phyloP scores from a whole-genome alignment of 2,329 filamentous ascomycete species.

The Sporothrix schenckii region DNA sequence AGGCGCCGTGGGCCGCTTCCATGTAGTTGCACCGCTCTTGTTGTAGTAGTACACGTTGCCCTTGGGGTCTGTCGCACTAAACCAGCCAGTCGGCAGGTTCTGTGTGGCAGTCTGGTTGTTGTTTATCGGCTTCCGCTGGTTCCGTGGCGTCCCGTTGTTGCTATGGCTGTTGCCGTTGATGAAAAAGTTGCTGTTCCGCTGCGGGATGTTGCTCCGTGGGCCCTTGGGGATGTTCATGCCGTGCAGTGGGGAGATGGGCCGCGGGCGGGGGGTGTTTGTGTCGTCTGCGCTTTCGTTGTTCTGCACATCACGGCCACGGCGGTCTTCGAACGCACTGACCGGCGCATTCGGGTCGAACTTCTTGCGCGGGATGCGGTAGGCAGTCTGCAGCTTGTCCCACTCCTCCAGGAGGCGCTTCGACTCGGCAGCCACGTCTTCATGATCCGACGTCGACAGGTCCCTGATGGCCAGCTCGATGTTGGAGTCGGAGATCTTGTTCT shows the following conservation, averaged over 20 bases:
- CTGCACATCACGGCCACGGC: constrained; percentile 61
- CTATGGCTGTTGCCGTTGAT: constrained; percentile 42
- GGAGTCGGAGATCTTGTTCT: constrained; percentile 96
- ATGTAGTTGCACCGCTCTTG: constrained; percentile 74
- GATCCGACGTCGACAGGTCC: constrained; percentile 65
- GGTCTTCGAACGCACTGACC: constrained; percentile 57
- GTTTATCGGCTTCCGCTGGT: constrained; percentile 41
- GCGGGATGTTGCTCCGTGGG: constrained; percentile 62
- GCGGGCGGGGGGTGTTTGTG: constrained; percentile 21
- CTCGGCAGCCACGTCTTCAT: constrained; percentile 73
- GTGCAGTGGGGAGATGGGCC: constrained; percentile 44
- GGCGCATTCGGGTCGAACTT: constrained; percentile 73
- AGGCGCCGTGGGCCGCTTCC: constrained; percentile 74
- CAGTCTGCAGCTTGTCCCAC: constrained; percentile 88
- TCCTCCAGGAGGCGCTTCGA: constrained; percentile 73
- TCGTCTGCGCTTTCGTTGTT: constrained; percentile 40
- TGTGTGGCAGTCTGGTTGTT: background rate
- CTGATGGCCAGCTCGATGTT: constrained; percentile 86
- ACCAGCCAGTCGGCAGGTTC: constrained; percentile 80
- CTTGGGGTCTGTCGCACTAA: constrained; percentile 68
- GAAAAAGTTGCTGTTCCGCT: constrained; percentile 58
- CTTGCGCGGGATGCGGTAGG: constrained; percentile 89
- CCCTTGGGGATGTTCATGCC: constrained; percentile 60
- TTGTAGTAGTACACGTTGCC: constrained; percentile 87
- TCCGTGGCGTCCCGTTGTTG: constrained; percentile 55